Evolutionary conservation across 495 filamentous ascomycete genomes (phyloP), one percentile per base, ranked within the genome.

Genomic region (Neurospora terricola): DNA sequence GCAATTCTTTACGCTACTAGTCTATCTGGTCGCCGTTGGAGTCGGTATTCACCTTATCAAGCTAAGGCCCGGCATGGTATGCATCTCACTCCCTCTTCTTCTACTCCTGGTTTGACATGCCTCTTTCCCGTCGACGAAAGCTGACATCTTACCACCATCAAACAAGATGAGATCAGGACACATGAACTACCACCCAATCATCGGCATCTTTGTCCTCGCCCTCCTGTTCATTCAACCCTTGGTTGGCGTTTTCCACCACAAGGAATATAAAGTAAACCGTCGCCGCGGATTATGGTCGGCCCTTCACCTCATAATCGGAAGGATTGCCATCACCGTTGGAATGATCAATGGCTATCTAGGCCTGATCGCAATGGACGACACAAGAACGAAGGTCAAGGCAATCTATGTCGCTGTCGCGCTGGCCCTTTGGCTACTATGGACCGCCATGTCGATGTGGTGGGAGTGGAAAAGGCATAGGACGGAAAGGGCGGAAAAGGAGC

Each of bases 271-370:
- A 27, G 83, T 81, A 69, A 77, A 81, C 0, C 74, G 77, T 11
- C 74, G 78, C 1, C 88, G 89, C 14, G 87, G 86, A 23, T 23
- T 82, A 1, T 87, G 85, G 82, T 86, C 85, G 0, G 82, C 88
- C 71, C 66, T 83, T 1, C 92, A 94, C 78, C 82, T 91, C 42
- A 89, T 89, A 89, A 83, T 86, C 70, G 92, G 92, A 2, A 86
- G 91, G 0, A 39, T 77, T 5, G 74, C 87, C 4, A 82, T 94
- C 5, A 82, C 86, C 0, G 77, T 92, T 0, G 92, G 89, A 2
- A 86, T 92, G 62, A 83, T 93, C 69, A 93, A 93, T 79, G 91
- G 87, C 39, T 90, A 90, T 0, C 78, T 92, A 18, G 91, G 91
- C 0, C 81, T 92, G 27, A 73, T 59, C 8, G 23, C 48, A 30